Evolutionary conservation across 805 yeast species (phyloP), one percentile per base, ranked within the genome.

Genomic region (Kodamaea laetipori): DNA sequence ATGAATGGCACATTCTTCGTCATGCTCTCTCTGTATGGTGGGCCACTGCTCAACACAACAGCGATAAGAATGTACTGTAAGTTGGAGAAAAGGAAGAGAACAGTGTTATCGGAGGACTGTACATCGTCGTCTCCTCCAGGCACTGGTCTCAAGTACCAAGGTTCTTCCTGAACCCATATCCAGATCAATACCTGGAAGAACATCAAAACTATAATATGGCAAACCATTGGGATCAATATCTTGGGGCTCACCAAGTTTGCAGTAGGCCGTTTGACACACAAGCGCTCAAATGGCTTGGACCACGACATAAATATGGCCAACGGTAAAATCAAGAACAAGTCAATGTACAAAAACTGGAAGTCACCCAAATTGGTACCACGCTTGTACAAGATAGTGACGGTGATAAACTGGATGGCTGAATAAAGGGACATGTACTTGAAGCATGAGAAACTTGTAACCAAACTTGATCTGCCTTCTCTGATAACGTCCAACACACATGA

Each of bases 401-500:
- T 79, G 41, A 89, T 76, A 58, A 94, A 94, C 64, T 94, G 99
- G 56, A 94, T 94, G 1, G 98, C 98, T 1, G 97, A 88, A 66
- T 94, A 94, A 46, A 95, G 67, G 41, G 97, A 89, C 99, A 94
- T 94, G 70, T 87, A 94, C 75, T 90, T 95, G 80, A 94, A 94
- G 64, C 99, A 94, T 27, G 96, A 84, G 66, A 94, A 94, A 49
- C 96, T 86, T 1, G 99, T 94, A 13, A 90, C 96, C 58, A 94
- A 71, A 15, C 97, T 84, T 1, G 97, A 95, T 49, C 99, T 76
- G 3, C 99, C 99, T 62, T 94, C 98, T 55, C 80, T 83, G 46
- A 94, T 88, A 3, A 94, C 94, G 59, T 88, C 89, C 52, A 89
- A 68, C 17, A 92, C 96, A 69, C 99, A 94, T 3, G 96, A 81